These are phyloP conservation scores for Olyra latifolia DNA, from an alignment of 176 grass and related monocot genomes.

Conservation along the genomic window DNA sequence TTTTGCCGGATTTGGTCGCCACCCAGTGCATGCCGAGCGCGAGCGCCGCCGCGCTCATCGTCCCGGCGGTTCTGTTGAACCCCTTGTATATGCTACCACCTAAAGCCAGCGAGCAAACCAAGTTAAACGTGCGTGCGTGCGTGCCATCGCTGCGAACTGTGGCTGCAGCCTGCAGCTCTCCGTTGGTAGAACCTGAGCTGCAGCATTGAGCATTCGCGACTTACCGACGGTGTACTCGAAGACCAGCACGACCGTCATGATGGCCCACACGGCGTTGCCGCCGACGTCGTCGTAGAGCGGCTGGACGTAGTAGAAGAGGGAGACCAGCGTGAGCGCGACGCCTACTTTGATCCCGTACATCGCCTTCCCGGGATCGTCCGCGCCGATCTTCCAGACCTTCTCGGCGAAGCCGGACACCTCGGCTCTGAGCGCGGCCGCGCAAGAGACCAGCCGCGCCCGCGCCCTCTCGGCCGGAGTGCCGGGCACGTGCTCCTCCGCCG, in stretches of 20 bases:
- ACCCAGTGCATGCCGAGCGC: conserved; percentile 57
- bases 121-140: background rate
- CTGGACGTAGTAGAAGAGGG: conserved; percentile 46
- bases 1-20: conserved; percentile 38
- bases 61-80: conserved; percentile 49
- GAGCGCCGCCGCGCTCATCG: conserved; percentile 40
- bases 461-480: background rate
- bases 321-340: conserved; percentile 45
- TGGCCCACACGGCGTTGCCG: conserved; percentile 47
- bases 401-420: background rate
- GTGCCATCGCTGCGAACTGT: background rate
- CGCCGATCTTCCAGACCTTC: conserved; percentile 36
- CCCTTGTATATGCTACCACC: conserved; percentile 64
- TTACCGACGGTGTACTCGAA: conserved; percentile 75
- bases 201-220: background rate
- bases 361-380: conserved; percentile 44
- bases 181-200: no score
- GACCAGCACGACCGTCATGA: conserved; percentile 57
- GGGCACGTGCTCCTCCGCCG: background rate
- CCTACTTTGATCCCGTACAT: conserved; percentile 47
- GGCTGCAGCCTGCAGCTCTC: background rate
- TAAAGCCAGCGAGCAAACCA: background rate
- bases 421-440: background rate
- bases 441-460: background rate
- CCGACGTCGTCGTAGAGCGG: conserved; percentile 46